These are phyloP conservation scores for Ceratobasidium sp. DNA, from an alignment of 1,284 basidiomycete species.

Conservation along the genomic window DNA sequence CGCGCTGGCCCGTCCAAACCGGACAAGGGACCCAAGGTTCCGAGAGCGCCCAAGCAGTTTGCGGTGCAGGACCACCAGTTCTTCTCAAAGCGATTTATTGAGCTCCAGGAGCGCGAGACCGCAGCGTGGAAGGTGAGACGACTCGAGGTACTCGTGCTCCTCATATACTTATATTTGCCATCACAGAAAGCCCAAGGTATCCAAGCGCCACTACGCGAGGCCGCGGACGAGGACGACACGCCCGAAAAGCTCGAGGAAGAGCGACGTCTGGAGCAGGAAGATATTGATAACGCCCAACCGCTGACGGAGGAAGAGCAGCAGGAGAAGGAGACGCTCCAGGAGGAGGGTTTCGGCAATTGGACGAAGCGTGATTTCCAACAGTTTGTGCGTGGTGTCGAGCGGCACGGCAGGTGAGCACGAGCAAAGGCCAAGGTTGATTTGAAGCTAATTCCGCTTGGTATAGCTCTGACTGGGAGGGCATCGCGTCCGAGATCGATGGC, in stretches of 20 bases:
- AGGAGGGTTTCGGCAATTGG: conserved; percentile 90
- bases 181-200: conserved; percentile 38
- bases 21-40: conserved; percentile 87
- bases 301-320: conserved; percentile 87
- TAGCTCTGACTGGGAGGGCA: conserved; percentile 79
- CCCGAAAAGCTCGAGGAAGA: conserved; percentile 90
- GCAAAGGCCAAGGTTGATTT: neutral
- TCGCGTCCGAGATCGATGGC: conserved; percentile 88
- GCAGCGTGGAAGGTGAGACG: conserved; percentile 79
- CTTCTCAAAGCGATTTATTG: conserved; percentile 85
- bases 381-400: conserved; percentile 88
- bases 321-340: conserved; percentile 83
- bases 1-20: conserved; percentile 82
- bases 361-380: conserved; percentile 94
- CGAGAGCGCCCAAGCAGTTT: conserved; percentile 91
- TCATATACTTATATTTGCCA: neutral
- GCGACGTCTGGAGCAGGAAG: conserved; percentile 83
- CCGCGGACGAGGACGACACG: conserved; percentile 78
- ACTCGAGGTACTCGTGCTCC: neutral
- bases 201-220: conserved; percentile 69
- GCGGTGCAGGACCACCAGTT: conserved; percentile 97
- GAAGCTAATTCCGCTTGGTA: conserved; percentile 31
- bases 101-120: conserved; percentile 90
- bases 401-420: conserved; percentile 78
- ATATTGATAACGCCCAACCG: conserved; percentile 88